A percentile compares a stretch with the other conserved stretches of the same genome.
Conservation (phyloP, 1,139 yeast species). For the Hansenula anomala region DNA sequence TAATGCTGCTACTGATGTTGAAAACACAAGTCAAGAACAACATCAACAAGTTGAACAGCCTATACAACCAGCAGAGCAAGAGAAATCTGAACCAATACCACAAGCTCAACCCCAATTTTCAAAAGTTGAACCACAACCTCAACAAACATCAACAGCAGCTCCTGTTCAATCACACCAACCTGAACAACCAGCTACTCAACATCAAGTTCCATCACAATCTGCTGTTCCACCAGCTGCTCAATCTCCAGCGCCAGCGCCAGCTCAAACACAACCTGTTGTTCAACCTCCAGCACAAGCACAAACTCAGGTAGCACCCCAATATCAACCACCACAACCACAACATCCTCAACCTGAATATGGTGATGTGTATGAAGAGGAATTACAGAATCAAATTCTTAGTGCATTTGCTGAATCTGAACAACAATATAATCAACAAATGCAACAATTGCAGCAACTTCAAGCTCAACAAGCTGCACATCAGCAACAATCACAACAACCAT, state of each 20-base stretch:
- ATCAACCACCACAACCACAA: not conserved
- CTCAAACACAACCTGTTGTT: no score
- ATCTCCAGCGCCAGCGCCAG: no score
- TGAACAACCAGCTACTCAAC: not conserved
- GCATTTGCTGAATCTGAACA: slow-evolving; percentile 8
- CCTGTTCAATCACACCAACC: not conserved
- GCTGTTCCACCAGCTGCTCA: not conserved
- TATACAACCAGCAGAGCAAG: not conserved
- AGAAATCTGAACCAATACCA: not conserved
- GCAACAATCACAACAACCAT: slow-evolving; percentile 4
- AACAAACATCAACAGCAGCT: not conserved
- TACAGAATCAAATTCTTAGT: slow-evolving; percentile 19
- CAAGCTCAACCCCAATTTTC: slow-evolving; percentile 1
- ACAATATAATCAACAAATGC: slow-evolving; percentile 2
- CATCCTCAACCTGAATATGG: not conserved
- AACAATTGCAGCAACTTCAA: not conserved
- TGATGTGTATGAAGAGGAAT: slow-evolving; percentile 15
- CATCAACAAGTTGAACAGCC: not conserved
- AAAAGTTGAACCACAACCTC: slow-evolving; percentile 1
- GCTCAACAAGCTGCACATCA: slow-evolving; percentile 1
- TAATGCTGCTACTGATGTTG: slow-evolving; percentile 5
- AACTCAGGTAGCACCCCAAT: not conserved
- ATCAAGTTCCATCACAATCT: not conserved
- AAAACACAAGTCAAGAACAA: not conserved
- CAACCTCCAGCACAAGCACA: not conserved